Evolutionary conservation across 2,329 filamentous ascomycete genomes (phyloP), one percentile per base, ranked within the genome.

Genomic region (Colletotrichum higginsianum): DNA sequence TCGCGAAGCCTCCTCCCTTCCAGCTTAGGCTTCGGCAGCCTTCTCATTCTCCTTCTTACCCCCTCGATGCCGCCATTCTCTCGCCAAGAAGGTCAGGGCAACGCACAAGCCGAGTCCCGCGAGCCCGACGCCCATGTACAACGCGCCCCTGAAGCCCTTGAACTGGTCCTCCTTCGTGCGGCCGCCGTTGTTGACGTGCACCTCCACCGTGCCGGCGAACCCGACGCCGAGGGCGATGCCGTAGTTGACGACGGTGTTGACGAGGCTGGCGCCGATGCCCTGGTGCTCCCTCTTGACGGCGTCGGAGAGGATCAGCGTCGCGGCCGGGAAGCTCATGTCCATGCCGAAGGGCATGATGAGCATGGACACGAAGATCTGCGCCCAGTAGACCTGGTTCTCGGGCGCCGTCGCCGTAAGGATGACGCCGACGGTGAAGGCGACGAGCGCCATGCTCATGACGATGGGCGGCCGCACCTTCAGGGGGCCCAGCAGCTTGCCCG

Each of bases 211-310:
- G 0, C 90, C 91, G 0, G 91, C 91, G 56, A 94, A 86, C 0
- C 91, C 92, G 0, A 94, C 83, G 0, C 89, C 90, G 3, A 93
- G 79, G 1, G 89, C 89, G 44, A 93, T 92, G 69, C 87, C 87
- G 77, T 93, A 94, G 78, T 94, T 93, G 72, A 93, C 88, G 13
- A 91, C 84, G 0, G 90, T 92, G 68, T 87, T 90, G 42, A 92
- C 88, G 7, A 93, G 78, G 21, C 85, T 88, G 12, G 83, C 84
- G 0, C 80, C 85, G 13, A 86, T 82, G 4, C 85, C 85, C 75
- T 87, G 84, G 66, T 88, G 81, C 52, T 84, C 79, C 66, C 80
- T 82, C 15, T 81, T 77, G 0, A 87, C 83, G 1, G 82, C 81
- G 74, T 92, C 87, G 40, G 86, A 88, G 11, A 93, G 81, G 40